Conservation (phyloP, 139 green algal genomes). For the Auxenochlorella protothecoides region DNA sequence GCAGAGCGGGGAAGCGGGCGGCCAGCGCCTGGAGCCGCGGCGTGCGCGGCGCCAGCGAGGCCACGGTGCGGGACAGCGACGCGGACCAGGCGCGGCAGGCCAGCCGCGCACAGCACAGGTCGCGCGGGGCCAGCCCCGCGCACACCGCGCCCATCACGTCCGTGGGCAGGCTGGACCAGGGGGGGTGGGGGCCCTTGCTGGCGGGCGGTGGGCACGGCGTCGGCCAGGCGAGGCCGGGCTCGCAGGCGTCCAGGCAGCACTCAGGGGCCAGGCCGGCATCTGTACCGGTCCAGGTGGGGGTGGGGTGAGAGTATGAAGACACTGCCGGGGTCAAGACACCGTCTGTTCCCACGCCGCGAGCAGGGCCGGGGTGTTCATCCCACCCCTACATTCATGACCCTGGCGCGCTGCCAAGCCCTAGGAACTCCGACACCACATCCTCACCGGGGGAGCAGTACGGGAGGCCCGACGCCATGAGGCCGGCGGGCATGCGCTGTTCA, state of each 20-base stretch:
- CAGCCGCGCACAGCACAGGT: constrained; percentile 16
- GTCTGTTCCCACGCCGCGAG: no score
- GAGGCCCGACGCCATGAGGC: no score
- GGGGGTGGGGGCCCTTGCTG: background rate
- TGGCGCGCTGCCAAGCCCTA: no score
- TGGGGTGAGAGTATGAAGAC: no score
- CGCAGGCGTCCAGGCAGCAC: background rate
- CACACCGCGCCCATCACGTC: constrained; percentile 19
- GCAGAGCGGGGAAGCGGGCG: constrained; percentile 14
- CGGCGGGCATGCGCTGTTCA: no score
- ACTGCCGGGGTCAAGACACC: no score
- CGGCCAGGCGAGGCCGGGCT: background rate
- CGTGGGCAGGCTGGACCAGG: constrained; percentile 5
- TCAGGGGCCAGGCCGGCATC: background rate
- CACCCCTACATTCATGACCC: no score
- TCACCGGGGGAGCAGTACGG: no score
- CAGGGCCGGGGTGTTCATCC: no score
- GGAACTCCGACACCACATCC: no score
- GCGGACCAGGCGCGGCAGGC: constrained; percentile 21
- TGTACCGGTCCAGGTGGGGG: background rate
- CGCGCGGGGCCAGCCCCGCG: background rate
- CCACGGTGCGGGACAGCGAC: background rate
- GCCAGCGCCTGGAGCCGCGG: background rate
- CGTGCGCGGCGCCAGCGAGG: constrained; percentile 7
- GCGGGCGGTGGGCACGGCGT: background rate